These are phyloP conservation scores for Phytopythium ostracodes DNA, from an alignment of 352 stramenopile species.

Conservation along the genomic window DNA sequence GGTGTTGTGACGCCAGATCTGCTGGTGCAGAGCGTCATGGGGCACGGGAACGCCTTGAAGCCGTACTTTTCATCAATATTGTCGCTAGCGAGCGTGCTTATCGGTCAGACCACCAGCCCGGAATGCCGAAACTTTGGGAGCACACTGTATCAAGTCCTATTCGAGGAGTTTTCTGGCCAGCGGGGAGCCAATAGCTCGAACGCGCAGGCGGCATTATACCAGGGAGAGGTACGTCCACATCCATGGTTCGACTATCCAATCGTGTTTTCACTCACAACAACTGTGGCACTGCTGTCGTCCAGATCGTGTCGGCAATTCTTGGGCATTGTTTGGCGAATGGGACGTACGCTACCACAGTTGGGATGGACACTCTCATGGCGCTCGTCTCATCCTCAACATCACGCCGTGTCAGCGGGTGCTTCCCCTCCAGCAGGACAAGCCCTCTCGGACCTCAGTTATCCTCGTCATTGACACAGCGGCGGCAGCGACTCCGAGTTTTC, in stretches of 20 bases:
- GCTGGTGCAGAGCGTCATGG: conserved; percentile 25
- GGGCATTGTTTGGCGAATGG: conserved; percentile 28
- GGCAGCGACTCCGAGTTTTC: conserved; percentile 27
- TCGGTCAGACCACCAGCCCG: conserved; percentile 16
- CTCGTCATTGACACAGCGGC: conserved; percentile 13
- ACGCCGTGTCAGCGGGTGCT: background rate
- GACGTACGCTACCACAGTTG: conserved; percentile 21
- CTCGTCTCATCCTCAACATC: conserved; percentile 16
- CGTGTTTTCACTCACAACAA: background rate
- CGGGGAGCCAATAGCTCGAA: conserved; percentile 11
- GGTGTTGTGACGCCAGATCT: conserved; percentile 22
- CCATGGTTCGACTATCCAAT: background rate
- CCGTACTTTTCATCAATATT: conserved; percentile 42
- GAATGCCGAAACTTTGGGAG: conserved; percentile 22
- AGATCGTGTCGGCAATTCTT: conserved; percentile 39
- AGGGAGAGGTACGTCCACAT: conserved; percentile 36
- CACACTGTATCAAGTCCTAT: conserved; percentile 43
- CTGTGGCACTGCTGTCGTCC: background rate
- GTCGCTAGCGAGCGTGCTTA: conserved; percentile 24
- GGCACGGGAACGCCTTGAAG: conserved; percentile 35
- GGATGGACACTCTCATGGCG: conserved; percentile 29
- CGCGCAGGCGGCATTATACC: conserved; percentile 33
- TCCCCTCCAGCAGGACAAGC: background rate
- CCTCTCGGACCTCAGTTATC: background rate
- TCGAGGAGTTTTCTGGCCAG: conserved; percentile 37